A percentile compares a stretch with the other conserved stretches of the same genome.
Conservation (phyloP, 2,329 filamentous ascomycete genomes). For the Colletotrichum sojae region DNA sequence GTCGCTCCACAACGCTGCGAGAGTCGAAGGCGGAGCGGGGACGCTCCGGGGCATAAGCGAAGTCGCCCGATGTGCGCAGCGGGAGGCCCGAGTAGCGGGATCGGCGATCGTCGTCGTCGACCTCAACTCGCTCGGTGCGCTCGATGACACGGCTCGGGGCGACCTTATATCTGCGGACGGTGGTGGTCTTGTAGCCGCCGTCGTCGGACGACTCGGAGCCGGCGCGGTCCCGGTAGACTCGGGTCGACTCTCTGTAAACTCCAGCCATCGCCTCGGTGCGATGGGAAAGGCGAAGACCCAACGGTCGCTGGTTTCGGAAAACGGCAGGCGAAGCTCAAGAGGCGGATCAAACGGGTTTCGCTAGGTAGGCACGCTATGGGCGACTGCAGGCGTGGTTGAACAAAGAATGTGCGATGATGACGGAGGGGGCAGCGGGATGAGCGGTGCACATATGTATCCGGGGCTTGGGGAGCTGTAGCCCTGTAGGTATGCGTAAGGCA, state of each 20-base stretch:
- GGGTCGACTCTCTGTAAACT: conserved; percentile 52
- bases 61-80: conserved; percentile 57
- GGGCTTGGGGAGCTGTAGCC: background rate
- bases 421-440: conserved; percentile 34
- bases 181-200: conserved; percentile 61
- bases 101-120: conserved; percentile 62
- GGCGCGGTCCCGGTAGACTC: conserved; percentile 51
- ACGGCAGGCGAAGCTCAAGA: conserved; percentile 24
- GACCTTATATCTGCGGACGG: conserved; percentile 69
- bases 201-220: conserved; percentile 56
- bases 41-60: conserved; percentile 61
- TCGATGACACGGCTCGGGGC: conserved; percentile 56
- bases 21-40: conserved; percentile 66
- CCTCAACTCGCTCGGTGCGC: conserved; percentile 55
- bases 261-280: conserved; percentile 39
- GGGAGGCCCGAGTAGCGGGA: conserved; percentile 56
- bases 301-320: conserved; percentile 29
- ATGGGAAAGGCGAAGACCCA: conserved; percentile 9
- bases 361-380: conserved; percentile 4
- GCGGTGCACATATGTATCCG: conserved; percentile 32
- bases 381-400: conserved; percentile 29
- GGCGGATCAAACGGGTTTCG: conserved; percentile 8
- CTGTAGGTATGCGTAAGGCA: background rate
- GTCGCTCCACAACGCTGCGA: conserved; percentile 45
- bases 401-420: conserved; percentile 40